Evolutionary conservation across 2,329 filamentous ascomycete genomes (phyloP), one percentile per base, ranked within the genome.

Genomic region (Aspergillus pseudonomiae): DNA sequence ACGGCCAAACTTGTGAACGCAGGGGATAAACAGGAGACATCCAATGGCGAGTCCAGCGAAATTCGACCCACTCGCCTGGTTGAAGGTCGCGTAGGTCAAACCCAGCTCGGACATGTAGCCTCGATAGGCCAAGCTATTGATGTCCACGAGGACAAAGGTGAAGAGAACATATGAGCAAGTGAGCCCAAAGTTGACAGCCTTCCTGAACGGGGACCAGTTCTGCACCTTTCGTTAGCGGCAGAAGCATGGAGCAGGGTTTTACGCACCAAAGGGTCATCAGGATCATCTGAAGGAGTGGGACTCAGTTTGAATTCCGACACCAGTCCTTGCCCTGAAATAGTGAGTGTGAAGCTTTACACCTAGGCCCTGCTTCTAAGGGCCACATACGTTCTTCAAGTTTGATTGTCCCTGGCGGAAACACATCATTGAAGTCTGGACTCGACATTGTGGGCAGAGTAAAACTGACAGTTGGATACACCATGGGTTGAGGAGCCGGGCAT

Each of bases 1-100:
- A 6, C 82, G 74, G 1, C 83, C 82, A 60, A 76, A 84, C 53
- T 82, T 83, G 59, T 80, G 73, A 4, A 80, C 79, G 21, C 84
- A 77, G 0, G 82, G 82, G 9, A 83, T 77, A 52, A 84, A 75
- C 12, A 84, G 58, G 9, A 83, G 65, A 53, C 77, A 77, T 2
- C 82, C 81, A 3, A 83, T 55, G 6, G 77, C 79, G 0, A 84
- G 71, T 3, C 75, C 77, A 3, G 75, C 81, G 56, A 75, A 82
- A 16, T 78, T 79, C 5, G 79, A 73, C 0, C 81, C 84, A 59
- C 78, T 79, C 4, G 76, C 78, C 54, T 81, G 75, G 60, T 84
- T 85, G 30, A 84, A 64, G 0, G 73, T 69, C 1, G 73, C 71
- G 43, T 75, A 73, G 26, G 73, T 77, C 67, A 83, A 79, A 19